phyloP scores from a whole-genome alignment of 2,329 filamentous ascomycete species.

The Cladosporium cucumerinum region DNA sequence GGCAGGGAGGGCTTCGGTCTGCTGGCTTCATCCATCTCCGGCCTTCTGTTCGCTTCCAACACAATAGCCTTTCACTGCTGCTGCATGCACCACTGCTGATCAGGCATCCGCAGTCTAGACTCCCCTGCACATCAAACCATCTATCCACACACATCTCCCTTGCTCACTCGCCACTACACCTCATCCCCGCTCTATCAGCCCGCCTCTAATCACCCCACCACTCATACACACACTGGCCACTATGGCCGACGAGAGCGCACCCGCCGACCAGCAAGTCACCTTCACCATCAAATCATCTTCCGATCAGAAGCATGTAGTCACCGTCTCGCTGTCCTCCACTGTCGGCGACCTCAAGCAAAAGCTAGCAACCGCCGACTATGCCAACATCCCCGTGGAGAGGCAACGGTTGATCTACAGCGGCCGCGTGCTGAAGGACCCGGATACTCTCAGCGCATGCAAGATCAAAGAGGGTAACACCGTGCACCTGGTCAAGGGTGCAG shows the following conservation, averaged over 20 bases:
- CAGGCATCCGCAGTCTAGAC: background rate
- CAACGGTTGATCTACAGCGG: slow-evolving; percentile 98
- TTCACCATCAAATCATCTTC: slow-evolving; percentile 98
- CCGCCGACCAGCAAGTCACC: slow-evolving; percentile 69
- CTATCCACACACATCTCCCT: background rate
- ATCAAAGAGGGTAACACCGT: slow-evolving; percentile 95
- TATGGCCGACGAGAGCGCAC: slow-evolving; percentile 55
- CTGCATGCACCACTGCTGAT: background rate
- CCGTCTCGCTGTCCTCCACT: slow-evolving; percentile 70
- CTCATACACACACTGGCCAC: slow-evolving; percentile 54
- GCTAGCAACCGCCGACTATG: slow-evolving; percentile 74
- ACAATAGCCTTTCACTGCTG: background rate
- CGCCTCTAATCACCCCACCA: background rate
- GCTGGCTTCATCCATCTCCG: background rate
- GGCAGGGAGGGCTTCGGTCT: background rate
- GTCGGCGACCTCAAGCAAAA: slow-evolving; percentile 87
- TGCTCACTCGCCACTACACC: background rate
- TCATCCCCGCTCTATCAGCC: background rate
- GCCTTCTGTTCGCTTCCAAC: background rate
- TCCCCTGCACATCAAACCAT: background rate
- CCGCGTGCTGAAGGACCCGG: slow-evolving; percentile 91
- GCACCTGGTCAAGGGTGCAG: slow-evolving; percentile 93
- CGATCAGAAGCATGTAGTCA: slow-evolving; percentile 79
- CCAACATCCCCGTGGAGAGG: slow-evolving; percentile 80
- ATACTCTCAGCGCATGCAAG: slow-evolving; percentile 81